Base-by-base conservation (phyloP, 495 filamentous ascomycete genomes). In the Tricharina praecox region DNA sequence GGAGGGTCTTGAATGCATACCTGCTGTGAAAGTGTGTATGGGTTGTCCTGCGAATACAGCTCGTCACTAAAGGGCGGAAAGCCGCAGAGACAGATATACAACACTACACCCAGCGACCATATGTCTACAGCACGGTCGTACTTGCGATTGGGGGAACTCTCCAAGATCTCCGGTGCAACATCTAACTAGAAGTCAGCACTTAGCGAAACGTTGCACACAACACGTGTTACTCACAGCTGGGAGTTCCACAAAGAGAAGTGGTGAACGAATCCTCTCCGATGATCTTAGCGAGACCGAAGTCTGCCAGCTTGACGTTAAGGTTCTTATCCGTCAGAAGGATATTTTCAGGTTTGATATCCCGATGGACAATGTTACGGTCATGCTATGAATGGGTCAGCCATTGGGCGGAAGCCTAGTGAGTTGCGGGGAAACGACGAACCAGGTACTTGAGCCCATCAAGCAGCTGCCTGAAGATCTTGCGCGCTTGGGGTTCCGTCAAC, bases 231-330 rank as follows among this genome's bases (percentile, higher is more conserved):
- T 67, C 68, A 79, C 76, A 85, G 62, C 83, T 90, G 37, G 90
- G 90, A 11, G 90, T 97, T 48, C 90, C 90, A 62, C 90, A 97
- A 46, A 99, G 68, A 0, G 92, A 95, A 2, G 90, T 96, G 5
- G 92, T 96, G 57, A 99, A 99, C 1, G 88, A 95, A 53, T 95
- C 85, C 62, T 96, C 92, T 23, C 92, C 92, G 59, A 96, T 94
- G 53, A 96, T 96, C 63, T 99, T 99, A 19, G 92, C 90, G 23
- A 99, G 74, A 20, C 92, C 92, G 64, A 99, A 99, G 62, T 99
- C 92, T 2, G 85, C 92, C 48, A 99, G 68, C 65, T 99, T 99
- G 49, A 95, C 80, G 34, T 75, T 76, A 28, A 96, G 65, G 4
- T 86, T 71, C 43, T 81, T 81, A 61, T 96, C 85, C 23, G 77